Percentiles rank a stretch among this genome's conserved stretches.
Conservation (phyloP, 2,329 filamentous ascomycete genomes). For the Fusarium lyarnte region DNA sequence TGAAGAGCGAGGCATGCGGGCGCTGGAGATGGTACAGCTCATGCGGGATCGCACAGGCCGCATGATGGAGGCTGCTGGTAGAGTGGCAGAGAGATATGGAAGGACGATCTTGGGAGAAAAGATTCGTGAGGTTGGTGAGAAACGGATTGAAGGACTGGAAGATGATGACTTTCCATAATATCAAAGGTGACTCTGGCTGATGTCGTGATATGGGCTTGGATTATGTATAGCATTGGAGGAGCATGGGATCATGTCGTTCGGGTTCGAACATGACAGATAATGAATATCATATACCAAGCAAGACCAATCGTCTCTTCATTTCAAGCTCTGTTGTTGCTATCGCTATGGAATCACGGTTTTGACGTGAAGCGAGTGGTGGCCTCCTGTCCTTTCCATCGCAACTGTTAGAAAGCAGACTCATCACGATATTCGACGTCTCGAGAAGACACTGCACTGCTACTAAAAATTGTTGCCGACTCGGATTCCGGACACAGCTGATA, state of each 20-base stretch:
- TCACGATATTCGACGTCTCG: neutral
- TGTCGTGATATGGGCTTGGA: neutral
- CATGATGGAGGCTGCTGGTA: constrained; percentile 91
- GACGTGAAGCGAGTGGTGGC: neutral
- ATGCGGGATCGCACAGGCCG: constrained; percentile 86
- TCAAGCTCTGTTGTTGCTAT: too few relatives aligned
- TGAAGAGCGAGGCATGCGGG: constrained; percentile 94
- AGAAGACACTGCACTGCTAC: neutral
- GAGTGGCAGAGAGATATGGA: constrained; percentile 88
- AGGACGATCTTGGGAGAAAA: constrained; percentile 84
- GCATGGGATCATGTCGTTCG: neutral
- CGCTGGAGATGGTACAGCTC: constrained; percentile 86
- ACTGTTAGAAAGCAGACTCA: neutral
- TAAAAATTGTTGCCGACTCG: neutral
- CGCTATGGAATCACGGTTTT: neutral
- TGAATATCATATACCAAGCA: neutral
- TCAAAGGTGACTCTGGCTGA: too few relatives aligned
- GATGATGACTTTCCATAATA: constrained; percentile 58
- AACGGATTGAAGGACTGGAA: constrained; percentile 68
- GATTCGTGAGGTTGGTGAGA: constrained; percentile 86
- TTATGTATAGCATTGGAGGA: constrained; percentile 6
- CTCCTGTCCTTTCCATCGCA: neutral
- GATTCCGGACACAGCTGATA: neutral
- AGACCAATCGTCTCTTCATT: neutral
- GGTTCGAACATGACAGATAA: neutral